Evolutionary conservation across 805 yeast species (phyloP), one percentile per base, ranked within the genome.

Genomic region (Clavispora asparagi): DNA sequence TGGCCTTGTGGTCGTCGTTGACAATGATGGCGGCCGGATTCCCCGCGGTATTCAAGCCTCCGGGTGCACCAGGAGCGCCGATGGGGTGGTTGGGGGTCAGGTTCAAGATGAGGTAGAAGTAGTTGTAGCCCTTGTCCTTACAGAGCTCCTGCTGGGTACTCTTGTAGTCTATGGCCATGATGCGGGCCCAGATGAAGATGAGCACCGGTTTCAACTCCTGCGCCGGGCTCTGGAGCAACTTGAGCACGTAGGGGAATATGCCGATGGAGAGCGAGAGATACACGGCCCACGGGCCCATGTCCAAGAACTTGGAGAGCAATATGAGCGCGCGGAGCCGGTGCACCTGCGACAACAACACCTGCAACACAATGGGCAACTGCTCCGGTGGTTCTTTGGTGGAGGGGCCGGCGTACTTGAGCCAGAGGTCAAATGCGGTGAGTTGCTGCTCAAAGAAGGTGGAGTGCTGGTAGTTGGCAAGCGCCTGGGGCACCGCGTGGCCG

Each of bases 221-320:
- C 0, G 98, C 97, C 0, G 98, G 98, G 49, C 95, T 84, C 61
- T 92, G 98, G 30, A 94, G 68, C 19, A 94, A 74, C 57, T 91
- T 89, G 45, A 92, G 71, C 29, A 94, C 96, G 60, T 94, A 94
- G 0, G 98, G 98, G 65, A 92, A 94, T 28, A 94, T 92, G 19
- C 98, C 98, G 53, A 94, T 91, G 7, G 96, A 87, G 29, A 94
- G 69, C 0, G 97, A 95, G 28, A 91, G 70, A 57, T 90, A 87
- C 0, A 94, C 98, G 0, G 99, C 98, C 95, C 97, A 89, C 0
- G 99, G 97, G 0, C 99, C 99, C 32, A 94, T 68, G 64, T 94
- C 99, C 38, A 94, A 71, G 61, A 92, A 94, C 55, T 87, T 79
- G 4, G 96, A 85, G 11, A 94, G 72, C 46, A 94, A 63, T 32